Conservation (phyloP, 2,329 filamentous ascomycete genomes). For the Colletotrichum orbiculare region DNA sequence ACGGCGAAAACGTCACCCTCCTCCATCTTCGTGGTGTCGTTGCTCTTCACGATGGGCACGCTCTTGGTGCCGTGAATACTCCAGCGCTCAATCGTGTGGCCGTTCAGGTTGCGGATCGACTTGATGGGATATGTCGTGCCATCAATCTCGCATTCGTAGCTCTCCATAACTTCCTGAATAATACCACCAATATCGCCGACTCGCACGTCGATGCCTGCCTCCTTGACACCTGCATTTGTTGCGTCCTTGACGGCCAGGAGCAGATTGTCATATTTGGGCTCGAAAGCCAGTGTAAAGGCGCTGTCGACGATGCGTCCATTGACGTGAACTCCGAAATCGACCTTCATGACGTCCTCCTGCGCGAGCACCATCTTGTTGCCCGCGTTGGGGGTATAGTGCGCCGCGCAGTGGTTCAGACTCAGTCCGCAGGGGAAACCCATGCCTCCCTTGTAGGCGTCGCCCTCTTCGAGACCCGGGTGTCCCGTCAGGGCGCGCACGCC, state of each 20-base stretch:
- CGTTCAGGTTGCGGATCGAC: conserved; percentile 77
- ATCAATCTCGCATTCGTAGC: conserved; percentile 78
- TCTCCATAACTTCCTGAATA: conserved; percentile 83
- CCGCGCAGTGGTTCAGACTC: conserved; percentile 86
- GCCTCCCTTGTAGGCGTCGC: conserved; percentile 80
- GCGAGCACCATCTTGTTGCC: conserved; percentile 83
- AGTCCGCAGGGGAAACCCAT: conserved; percentile 90
- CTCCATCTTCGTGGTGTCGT: conserved; percentile 85
- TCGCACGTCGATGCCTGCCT: conserved; percentile 83
- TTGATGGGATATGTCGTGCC: conserved; percentile 76
- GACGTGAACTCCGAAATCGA: conserved; percentile 85
- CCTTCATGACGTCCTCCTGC: conserved; percentile 82
- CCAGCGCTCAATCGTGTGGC: conserved; percentile 81
- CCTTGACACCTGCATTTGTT: conserved; percentile 81
- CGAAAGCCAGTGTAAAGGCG: conserved; percentile 82
- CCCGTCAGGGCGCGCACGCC: conserved; percentile 81
- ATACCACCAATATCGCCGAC: conserved; percentile 77
- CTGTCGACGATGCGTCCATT: conserved; percentile 85
- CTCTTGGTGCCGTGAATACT: conserved; percentile 84
- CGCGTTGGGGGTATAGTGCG: conserved; percentile 88
- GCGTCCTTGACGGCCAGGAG: conserved; percentile 79
- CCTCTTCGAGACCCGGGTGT: conserved; percentile 80
- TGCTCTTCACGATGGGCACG: conserved; percentile 81
- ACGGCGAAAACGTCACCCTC: conserved; percentile 86
- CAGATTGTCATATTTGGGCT: conserved; percentile 80